Evolutionary conservation across 495 filamentous ascomycete genomes (phyloP).

Genomic region (Xylaria scruposa): DNA sequence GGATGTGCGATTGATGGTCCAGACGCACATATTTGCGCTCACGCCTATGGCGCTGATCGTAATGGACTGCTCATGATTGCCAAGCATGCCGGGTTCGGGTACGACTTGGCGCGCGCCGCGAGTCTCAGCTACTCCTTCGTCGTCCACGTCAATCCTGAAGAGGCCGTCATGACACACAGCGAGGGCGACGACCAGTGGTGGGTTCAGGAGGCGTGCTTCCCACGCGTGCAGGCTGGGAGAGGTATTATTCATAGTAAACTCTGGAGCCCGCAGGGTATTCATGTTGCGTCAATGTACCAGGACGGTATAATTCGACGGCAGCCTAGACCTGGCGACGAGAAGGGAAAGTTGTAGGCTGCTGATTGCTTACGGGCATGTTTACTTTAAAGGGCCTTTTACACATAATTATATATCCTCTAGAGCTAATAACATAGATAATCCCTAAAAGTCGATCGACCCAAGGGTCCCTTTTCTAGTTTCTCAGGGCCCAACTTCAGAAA

Average conservation of each 20-base stretch:
- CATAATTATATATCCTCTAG: neutral
- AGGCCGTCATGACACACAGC: constrained; percentile 48
- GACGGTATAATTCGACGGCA: constrained; percentile 57
- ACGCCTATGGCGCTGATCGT: constrained; percentile 71
- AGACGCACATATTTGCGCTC: constrained; percentile 64
- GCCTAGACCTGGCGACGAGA: constrained; percentile 28
- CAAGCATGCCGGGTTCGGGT: constrained; percentile 63
- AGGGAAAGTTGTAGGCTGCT: constrained; percentile 28
- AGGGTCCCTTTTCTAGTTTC: neutral
- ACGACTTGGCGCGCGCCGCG: constrained; percentile 59
- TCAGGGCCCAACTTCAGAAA: neutral
- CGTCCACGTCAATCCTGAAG: constrained; percentile 60
- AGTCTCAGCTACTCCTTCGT: constrained; percentile 68
- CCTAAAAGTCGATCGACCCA: neutral
- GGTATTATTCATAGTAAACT: constrained; percentile 67
- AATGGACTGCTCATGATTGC: constrained; percentile 71
- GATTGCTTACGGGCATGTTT: neutral
- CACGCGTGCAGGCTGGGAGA: constrained; percentile 61
- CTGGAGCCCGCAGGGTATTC: constrained; percentile 66
- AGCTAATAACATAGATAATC: neutral
- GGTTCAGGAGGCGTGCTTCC: constrained; percentile 69
- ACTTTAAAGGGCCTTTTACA: neutral
- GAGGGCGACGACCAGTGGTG: constrained; percentile 64
- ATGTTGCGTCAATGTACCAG: constrained; percentile 69
- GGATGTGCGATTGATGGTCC: constrained; percentile 26